Base-by-base conservation (phyloP, 352 stramenopile genomes). In the Phytophthora sansomeana region DNA sequence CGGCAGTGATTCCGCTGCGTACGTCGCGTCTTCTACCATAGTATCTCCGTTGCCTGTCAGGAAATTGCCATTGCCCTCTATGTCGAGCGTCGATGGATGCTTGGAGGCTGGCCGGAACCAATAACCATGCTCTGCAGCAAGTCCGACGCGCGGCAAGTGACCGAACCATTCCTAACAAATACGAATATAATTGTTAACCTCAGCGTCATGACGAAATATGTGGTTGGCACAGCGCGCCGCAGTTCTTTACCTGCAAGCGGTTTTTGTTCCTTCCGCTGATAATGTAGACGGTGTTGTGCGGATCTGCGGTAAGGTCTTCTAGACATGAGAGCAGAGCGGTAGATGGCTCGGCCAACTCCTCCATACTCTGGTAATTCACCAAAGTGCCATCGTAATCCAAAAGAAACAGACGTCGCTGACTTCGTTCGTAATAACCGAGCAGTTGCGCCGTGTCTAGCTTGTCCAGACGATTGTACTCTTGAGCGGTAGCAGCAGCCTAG, bases 381-480 rank as follows among this genome's bases (percentile, higher is more conserved):
- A 97, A 78, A 10, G 88, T 94, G 9, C 87, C 89, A 36, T 96
- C 87, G 61, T 97, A 96, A 63, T 97, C 89, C 28, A 96, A 69
- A 35, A 97, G 72, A 52, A 97, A 87, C 19, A 97, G 65, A 7
- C 90, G 87, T 21, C 87, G 82, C 29, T 88, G 83, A 57, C 87
- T 95, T 32, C 90, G 77, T 56, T 93, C 87, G 52, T 94, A 97
- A 47, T 92, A 95, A 4, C 83, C 83, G 8, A 93, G 75, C 14
- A 97, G 58, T 61, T 95, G 85, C 7, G 81, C 85, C 6, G 86
- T 90, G 62, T 97, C 90, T 6, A 97, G 61, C 38, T 93, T 95
- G 46, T 96, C 81, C n/a, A 96, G 69, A 11, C 83, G 78, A 43
- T 93, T 96, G 74, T 96, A 96, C 61, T 95, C 90, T 75, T 91